A percentile compares a stretch with the other conserved stretches of the same genome.
These are phyloP conservation scores for Cladorrhinum sp. DNA, from an alignment of 2,329 filamentous ascomycete genomes.

Conservation along the genomic window DNA sequence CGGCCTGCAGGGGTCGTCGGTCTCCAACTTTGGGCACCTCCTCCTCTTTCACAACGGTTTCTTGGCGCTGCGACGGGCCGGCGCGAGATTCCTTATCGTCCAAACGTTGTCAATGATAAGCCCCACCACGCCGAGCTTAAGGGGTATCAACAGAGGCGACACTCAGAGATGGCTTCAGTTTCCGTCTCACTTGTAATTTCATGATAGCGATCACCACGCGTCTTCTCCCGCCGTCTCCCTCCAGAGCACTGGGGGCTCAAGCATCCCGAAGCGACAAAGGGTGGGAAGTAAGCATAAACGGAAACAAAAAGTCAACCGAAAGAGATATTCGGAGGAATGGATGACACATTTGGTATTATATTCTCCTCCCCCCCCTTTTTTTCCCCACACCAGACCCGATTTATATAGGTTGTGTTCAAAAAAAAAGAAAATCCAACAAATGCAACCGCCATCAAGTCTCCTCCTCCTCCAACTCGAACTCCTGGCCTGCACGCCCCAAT, in stretches of 20 bases:
- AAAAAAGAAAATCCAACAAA: conserved; percentile 72
- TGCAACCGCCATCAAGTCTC: conserved; percentile 80
- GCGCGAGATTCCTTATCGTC: not conserved
- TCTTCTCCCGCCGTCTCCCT: conserved; percentile 61
- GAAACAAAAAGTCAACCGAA: conserved; percentile 66
- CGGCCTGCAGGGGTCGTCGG: not conserved
- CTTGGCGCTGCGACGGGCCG: not conserved
- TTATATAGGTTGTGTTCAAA: not conserved
- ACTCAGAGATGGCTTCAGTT: too few relatives aligned
- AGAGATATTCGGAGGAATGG: conserved; percentile 65
- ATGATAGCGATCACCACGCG: too few relatives aligned
- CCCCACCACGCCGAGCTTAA: not conserved
- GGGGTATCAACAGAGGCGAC: not conserved
- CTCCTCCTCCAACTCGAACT: conserved; percentile 55
- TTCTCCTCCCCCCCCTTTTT: not conserved
- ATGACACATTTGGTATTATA: conserved; percentile 57
- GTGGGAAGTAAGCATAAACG: conserved; percentile 78
- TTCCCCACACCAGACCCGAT: not conserved
- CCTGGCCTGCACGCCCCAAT: conserved; percentile 63
- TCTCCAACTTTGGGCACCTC: too few relatives aligned
- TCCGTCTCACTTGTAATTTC: too few relatives aligned
- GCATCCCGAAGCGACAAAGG: conserved; percentile 66
- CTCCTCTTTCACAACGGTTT: not conserved
- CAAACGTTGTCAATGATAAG: conserved; percentile 7
- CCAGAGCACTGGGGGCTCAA: conserved; percentile 64